A percentile compares a stretch with the other conserved stretches of the same genome.
These are phyloP conservation scores for Pseudonitzschia multiseries DNA, from an alignment of 108 stramenopile genomes.

Conservation along the genomic window DNA sequence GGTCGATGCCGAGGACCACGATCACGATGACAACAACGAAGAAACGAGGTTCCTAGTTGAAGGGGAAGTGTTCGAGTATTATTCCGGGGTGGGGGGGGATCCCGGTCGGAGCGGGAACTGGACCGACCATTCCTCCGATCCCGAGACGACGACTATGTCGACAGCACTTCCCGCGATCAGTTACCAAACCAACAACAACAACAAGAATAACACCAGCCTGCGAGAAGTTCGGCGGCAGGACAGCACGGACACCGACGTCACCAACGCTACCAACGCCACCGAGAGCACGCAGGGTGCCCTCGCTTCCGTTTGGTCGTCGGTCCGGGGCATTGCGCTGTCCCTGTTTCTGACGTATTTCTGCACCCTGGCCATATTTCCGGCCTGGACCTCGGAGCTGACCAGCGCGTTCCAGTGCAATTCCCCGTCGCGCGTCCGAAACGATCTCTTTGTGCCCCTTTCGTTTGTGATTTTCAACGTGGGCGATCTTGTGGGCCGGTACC, in stretches of 20 bases:
- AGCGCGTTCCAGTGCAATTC: constrained; percentile 33
- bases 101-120: not conserved
- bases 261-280: not conserved
- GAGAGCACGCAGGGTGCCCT: constrained; percentile 13
- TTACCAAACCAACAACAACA: not conserved
- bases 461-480: constrained; percentile 57
- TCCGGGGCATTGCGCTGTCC: constrained; percentile 25
- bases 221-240: not conserved
- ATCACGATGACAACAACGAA: not conserved
- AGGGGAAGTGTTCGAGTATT: not conserved
- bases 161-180: not conserved
- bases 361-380: constrained; percentile 56
- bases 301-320: constrained; percentile 14
- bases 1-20: not conserved
- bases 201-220: not conserved
- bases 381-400: constrained; percentile 47
- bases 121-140: not conserved
- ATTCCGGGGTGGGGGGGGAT: not conserved
- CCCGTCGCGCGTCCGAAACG: constrained; percentile 34
- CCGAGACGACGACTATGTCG: not conserved
- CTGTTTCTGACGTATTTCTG: constrained; percentile 45
- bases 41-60: not conserved
- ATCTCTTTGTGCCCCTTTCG: constrained; percentile 48
- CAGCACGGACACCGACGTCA: not conserved
- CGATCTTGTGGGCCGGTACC: constrained; percentile 48